Evolutionary conservation across 805 yeast species (phyloP).

Genomic region (Saturnispora sekii): DNA sequence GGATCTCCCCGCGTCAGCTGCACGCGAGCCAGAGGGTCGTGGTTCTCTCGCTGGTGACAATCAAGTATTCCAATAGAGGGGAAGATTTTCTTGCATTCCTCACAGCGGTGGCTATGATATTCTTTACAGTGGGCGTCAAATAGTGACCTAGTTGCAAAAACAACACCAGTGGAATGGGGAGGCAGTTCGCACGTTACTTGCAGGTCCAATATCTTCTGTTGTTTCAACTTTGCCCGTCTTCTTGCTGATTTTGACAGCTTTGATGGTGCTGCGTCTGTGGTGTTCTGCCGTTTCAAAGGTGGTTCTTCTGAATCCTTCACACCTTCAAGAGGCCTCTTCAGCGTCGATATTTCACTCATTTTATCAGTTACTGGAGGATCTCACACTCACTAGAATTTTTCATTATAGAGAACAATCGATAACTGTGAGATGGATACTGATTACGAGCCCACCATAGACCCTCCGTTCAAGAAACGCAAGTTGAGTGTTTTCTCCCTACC

Average conservation of each 20-base stretch:
- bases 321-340: constrained; percentile 11
- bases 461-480: too few species aligned
- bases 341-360: not conserved
- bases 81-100: constrained; percentile 30
- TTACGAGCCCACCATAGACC: too few species aligned
- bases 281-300: not conserved
- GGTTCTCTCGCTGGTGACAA: constrained; percentile 43
- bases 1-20: constrained; percentile 30
- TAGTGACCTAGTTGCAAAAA: constrained; percentile 8
- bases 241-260: not conserved
- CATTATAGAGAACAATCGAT: not conserved
- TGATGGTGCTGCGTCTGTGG: not conserved
- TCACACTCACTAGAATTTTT: too few species aligned
- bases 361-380: not conserved
- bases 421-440: too few species aligned
- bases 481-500: too few species aligned
- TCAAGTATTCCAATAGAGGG: constrained; percentile 35
- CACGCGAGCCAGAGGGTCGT: constrained; percentile 37
- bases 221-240: constrained; percentile 1
- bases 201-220: not conserved
- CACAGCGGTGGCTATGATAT: constrained; percentile 26
- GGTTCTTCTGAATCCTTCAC: constrained; percentile 6
- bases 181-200: constrained; percentile 17
- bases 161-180: constrained; percentile 13
- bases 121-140: constrained; percentile 21